Base-by-base conservation (phyloP, 73 alveolate species). In the Urostyla sp. region DNA sequence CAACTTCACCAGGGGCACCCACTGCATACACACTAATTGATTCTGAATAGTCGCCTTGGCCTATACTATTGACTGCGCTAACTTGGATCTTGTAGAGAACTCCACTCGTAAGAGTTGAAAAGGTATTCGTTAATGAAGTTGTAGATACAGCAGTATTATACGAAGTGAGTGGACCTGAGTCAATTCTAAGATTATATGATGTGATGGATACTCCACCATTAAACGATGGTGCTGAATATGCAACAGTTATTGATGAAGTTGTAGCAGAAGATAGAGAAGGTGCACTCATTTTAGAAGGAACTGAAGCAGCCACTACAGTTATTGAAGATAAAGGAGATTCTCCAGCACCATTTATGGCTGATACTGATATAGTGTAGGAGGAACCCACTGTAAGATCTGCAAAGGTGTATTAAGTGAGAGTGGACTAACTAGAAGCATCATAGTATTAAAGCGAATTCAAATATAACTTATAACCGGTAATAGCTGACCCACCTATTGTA, bases 1-100 rank as follows among this genome's bases (percentile, higher is more conserved):
- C 34, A 1, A 91, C 93, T 21, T 80, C 76, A 15, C 74, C 84
- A n/a, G 97, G 95, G 0, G 72, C 50, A 28, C 43, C 76, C 3
- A 91, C 95, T 0, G 95, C 78, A 67, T 80, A 91, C 84, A 72
- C 79, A 5, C 84, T 63, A 21, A 69, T 76, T 26, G 92, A 63
- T 67, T 87, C 90, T 34, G 93, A 80, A 90, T 91, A 91, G 20
- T 67, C 88, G 28, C 97, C 97, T 15, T 40, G 36, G 11, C 97
- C 97, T 28, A 82, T 79, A 0, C 79, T 34, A 83, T 91, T 91
- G 30, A 58, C 52, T 0, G 95, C 95, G 16, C 75, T 76, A 32
- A 91, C 81, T 84, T 91, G 78, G 45, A 91, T 44, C 48, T 90
- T 86, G 59, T 86, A 86, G 21, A 67, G 35, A 1, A 55, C 50